Base-by-base conservation (phyloP, 257 asterid species). In the Solanum verrucosum region DNA sequence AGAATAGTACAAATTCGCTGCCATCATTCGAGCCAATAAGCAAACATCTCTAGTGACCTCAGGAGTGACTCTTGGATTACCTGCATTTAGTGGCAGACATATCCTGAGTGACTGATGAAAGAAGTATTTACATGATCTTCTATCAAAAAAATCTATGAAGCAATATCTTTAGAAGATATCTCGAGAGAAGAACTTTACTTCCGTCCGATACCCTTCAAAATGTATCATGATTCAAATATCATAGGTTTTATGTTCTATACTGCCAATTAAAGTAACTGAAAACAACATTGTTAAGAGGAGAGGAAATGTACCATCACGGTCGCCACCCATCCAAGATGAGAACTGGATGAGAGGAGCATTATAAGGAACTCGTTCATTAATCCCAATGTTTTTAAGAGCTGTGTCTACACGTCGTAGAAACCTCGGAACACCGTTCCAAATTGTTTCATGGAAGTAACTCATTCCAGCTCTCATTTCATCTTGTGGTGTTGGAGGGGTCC, bases 1-100 rank as follows among this genome's bases (percentile, higher is more conserved):
- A 87, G 99, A 95, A 88, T 93, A 96, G 94, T 95, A 95, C 89
- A 96, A 90, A 91, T 92, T 92, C 78, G 94, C 92, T 87, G 94
- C 94, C 94, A 92, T 92, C 93, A 92, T 88, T 89, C 94, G 90
- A 56, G 94, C 94, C 91, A 92, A 79, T 65, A 92, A 87, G 86
- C 94, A 92, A 63, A 92, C 94, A 84, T 92, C 94, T 87, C 94
- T 90, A 12, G 94, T 92, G 52, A 92, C 94, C 87, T 92, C 94
- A 11, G 94, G 94, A 71, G 94, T 92, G 20, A 92, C 94, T 87
- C 93, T 88, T 52, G 94, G 94, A 88, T 92, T 92, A 81, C 94
- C 94, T 92, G 90, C 86, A 84, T 49, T 46, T 82, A 38, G 20
- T 79, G 38, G 11, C 49, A 87, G 77, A 16, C 44, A 46, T 23